Evolutionary conservation across 495 filamentous ascomycete genomes (phyloP).

Genomic region (Penicillium mononematosum): DNA sequence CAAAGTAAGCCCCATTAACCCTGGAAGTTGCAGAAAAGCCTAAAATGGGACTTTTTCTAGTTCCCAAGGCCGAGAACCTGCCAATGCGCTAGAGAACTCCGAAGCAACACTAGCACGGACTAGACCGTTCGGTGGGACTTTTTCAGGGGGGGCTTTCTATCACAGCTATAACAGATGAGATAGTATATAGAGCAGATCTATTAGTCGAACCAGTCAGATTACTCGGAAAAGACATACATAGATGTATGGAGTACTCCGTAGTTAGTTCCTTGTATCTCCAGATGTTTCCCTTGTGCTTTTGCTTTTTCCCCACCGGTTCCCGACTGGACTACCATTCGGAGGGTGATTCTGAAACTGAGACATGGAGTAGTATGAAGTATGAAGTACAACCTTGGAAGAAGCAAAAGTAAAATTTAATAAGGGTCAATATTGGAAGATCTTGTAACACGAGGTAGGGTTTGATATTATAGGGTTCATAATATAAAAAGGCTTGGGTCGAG

Average conservation of each 20-base stretch:
- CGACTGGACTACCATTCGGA: background rate
- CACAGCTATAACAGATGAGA: too few species aligned
- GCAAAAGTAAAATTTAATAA: background rate
- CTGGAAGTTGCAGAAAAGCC: background rate
- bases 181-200: background rate
- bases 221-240: background rate
- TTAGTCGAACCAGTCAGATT: background rate
- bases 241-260: too few species aligned
- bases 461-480: background rate
- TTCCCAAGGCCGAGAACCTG: constrained; percentile 5
- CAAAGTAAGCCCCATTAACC: background rate
- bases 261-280: background rate
- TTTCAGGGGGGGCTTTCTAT: background rate
- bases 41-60: background rate
- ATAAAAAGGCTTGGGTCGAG: background rate
- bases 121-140: constrained; percentile 32
- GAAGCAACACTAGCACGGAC: constrained; percentile 17
- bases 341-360: background rate
- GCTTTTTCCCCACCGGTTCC: background rate
- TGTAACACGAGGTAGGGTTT: background rate
- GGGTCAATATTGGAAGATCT: background rate
- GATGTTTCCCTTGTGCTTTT: background rate
- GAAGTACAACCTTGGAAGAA: background rate
- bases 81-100: constrained; percentile 7
- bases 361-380: background rate